Percentiles rank a stretch among this genome's conserved stretches.
Conservation (phyloP, 805 yeast species). For the Candida manassasensis region DNA sequence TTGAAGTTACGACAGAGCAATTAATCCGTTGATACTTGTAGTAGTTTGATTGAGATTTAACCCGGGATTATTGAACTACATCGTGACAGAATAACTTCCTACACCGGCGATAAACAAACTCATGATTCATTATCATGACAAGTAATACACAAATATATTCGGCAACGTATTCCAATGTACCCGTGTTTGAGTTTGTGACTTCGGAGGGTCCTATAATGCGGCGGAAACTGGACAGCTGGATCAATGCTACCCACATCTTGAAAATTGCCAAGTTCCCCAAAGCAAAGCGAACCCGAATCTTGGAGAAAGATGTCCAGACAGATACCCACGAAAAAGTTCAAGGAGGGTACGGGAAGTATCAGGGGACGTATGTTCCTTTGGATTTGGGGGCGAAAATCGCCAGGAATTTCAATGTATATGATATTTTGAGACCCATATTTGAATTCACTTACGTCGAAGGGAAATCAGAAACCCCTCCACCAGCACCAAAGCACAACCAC, state of each 20-base stretch:
- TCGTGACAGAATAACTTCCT: no score
- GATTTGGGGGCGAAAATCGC: constrained; percentile 39
- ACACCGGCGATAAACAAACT: no score
- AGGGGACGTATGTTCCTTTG: constrained; percentile 43
- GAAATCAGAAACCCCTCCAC: constrained; percentile 39
- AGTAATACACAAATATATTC: constrained; percentile 49
- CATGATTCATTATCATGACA: constrained; percentile 4
- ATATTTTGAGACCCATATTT: constrained; percentile 59
- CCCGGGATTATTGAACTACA: no score
- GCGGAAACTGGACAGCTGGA: constrained; percentile 56
- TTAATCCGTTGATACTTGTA: no score
- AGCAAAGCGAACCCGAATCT: constrained; percentile 55
- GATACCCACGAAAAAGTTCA: constrained; percentile 69
- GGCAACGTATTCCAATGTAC: constrained; percentile 73
- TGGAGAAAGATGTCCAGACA: constrained; percentile 59
- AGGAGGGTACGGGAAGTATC: constrained; percentile 72
- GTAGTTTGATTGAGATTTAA: no score
- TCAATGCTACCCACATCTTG: constrained; percentile 69
- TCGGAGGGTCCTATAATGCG: constrained; percentile 70
- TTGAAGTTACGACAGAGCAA: no score
- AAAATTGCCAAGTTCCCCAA: constrained; percentile 66
- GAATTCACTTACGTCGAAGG: constrained; percentile 49
- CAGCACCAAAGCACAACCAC: constrained; percentile 44
- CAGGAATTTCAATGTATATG: constrained; percentile 39
- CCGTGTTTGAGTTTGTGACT: constrained; percentile 61